Evolutionary conservation across 352 stramenopile genomes (phyloP).

Genomic region (Phytophthora nicotianae): DNA sequence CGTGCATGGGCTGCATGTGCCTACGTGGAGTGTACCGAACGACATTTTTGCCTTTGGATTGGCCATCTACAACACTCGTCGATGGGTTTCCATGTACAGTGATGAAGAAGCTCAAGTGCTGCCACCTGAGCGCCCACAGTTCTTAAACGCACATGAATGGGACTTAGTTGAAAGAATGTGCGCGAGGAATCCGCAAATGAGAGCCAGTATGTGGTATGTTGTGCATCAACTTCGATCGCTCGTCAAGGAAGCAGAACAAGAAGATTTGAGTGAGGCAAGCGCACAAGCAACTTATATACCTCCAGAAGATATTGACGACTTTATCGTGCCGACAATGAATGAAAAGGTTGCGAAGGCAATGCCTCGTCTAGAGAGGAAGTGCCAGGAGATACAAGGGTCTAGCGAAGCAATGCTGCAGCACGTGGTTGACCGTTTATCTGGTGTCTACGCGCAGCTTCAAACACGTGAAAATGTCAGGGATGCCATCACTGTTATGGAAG

Average conservation of each 20-base stretch:
- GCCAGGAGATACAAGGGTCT: constrained; percentile 3
- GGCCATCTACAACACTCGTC: constrained; percentile 33
- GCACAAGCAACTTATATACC: constrained; percentile 9
- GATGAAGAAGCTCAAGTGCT: constrained; percentile 17
- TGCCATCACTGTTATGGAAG: constrained; percentile 18
- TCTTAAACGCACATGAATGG: constrained; percentile 28
- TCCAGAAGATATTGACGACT: constrained; percentile 29
- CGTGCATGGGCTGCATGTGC: background rate
- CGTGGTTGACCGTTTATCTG: constrained; percentile 19
- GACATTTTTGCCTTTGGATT: constrained; percentile 32
- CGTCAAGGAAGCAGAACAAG: constrained; percentile 11
- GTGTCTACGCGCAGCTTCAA: constrained; percentile 22
- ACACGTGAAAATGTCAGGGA: constrained; percentile 13
- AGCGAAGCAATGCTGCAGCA: constrained; percentile 16
- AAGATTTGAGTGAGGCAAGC: constrained; percentile 18
- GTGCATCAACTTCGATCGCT: constrained; percentile 34
- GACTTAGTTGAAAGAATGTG: constrained; percentile 36
- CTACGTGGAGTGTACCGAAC: constrained; percentile 27
- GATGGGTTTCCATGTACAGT: constrained; percentile 24
- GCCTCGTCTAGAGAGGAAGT: constrained; percentile 13
- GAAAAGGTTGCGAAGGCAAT: constrained; percentile 30
- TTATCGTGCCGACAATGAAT: constrained; percentile 32
- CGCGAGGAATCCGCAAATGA: constrained; percentile 2
- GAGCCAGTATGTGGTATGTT: constrained; percentile 37
- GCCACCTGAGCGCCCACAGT: constrained; percentile 14